A percentile compares a stretch with the other conserved stretches of the same genome.
Conservation (phyloP, 495 filamentous ascomycete species). For the Penicillium cosmopolitanum region DNA sequence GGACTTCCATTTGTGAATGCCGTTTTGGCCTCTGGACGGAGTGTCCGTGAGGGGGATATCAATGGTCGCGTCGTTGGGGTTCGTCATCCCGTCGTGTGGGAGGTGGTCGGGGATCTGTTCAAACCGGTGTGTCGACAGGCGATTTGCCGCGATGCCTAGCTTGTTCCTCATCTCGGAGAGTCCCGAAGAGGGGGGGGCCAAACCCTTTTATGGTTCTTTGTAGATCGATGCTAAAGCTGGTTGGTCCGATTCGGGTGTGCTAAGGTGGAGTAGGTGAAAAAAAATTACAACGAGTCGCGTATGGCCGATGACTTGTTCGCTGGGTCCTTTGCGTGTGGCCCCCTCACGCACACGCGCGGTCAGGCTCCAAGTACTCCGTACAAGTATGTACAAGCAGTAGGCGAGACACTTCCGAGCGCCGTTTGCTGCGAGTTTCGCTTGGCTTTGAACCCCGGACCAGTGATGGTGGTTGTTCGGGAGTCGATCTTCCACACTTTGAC, state of each 20-base stretch:
- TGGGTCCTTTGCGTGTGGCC: constrained; percentile 6
- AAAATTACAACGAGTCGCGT: constrained; percentile 7
- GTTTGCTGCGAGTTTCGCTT: background rate
- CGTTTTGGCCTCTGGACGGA: constrained; percentile 43
- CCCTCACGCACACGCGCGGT: constrained; percentile 12
- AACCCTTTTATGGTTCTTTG: constrained; percentile 14
- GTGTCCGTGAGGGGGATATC: constrained; percentile 58
- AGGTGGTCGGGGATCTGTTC: constrained; percentile 49
- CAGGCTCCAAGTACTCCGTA: background rate
- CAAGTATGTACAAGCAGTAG: constrained; percentile 3
- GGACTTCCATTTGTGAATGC: constrained; percentile 44
- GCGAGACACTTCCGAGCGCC: background rate
- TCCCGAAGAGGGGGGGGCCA: background rate
- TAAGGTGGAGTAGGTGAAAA: constrained; percentile 10
- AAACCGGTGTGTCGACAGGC: constrained; percentile 49
- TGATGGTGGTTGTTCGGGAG: constrained; percentile 9
- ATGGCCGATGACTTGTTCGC: constrained; percentile 2
- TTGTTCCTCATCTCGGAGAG: constrained; percentile 35
- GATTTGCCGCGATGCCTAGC: constrained; percentile 41
- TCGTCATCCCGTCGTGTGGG: constrained; percentile 42
- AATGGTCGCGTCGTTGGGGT: constrained; percentile 61
- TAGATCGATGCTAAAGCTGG: constrained; percentile 20
- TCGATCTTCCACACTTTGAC: constrained; percentile 16
- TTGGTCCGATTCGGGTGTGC: constrained; percentile 12
- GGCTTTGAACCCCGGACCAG: constrained; percentile 12